A percentile compares a stretch with the other conserved stretches of the same genome.
phyloP scores from a whole-genome alignment of 352 stramenopile species.

The Hyaloperonospora brassicae region DNA sequence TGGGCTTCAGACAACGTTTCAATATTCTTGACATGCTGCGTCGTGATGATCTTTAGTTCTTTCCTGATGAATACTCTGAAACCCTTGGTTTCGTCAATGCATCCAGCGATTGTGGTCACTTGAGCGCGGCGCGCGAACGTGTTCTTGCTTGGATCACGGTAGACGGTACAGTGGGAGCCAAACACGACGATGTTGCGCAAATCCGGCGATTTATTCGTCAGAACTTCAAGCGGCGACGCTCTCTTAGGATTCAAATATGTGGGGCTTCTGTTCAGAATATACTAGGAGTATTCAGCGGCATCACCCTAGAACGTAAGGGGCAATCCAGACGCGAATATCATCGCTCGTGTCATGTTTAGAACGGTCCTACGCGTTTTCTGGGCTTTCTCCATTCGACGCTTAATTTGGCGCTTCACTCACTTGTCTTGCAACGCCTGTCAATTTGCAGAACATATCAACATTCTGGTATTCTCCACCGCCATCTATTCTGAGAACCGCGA shows the following conservation, averaged over 20 bases:
- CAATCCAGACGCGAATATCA: constrained; percentile 20
- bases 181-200: constrained; percentile 11
- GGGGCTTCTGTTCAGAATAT: constrained; percentile 23
- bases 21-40: neutral
- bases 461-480: constrained; percentile 11
- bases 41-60: neutral
- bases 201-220: neutral
- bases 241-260: constrained; percentile 11
- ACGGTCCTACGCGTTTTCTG: neutral
- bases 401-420: too few relatives aligned
- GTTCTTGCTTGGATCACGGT: constrained; percentile 14
- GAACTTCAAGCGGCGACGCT: constrained; percentile 1
- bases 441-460: too few relatives aligned
- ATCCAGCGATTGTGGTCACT: constrained; percentile 7
- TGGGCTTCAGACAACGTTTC: neutral
- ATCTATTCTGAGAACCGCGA: constrained; percentile 11
- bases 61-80: constrained; percentile 5
- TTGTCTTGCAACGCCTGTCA: too few relatives aligned
- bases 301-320: constrained; percentile 23
- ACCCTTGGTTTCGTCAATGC: constrained; percentile 16
- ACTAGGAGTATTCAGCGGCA: constrained; percentile 18
- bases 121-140: constrained; percentile 1
- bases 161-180: constrained; percentile 10
- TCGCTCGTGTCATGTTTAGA: constrained; percentile 1
- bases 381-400: too few relatives aligned